Percentiles rank a stretch among this genome's conserved stretches.
Evolutionary conservation across 2,329 filamentous ascomycete species (phyloP).

Genomic region (Periconia macrospinosa): DNA sequence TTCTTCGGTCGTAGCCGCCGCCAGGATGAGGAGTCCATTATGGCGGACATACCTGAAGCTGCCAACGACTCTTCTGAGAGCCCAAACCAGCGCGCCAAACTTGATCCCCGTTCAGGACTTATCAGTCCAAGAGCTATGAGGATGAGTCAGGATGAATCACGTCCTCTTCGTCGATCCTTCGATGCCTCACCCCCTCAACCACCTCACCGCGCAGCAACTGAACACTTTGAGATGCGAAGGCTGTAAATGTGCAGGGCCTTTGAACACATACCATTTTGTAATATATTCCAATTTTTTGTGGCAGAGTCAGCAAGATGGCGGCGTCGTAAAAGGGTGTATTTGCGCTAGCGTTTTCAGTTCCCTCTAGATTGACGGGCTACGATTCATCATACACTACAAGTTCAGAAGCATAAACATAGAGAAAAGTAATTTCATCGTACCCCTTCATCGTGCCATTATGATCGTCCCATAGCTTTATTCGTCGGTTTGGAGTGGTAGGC

Average conservation of each 20-base stretch:
- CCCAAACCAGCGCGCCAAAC: conserved; percentile 34
- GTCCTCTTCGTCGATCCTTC: conserved; percentile 22
- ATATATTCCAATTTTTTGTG: not conserved
- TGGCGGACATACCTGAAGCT: conserved; percentile 50
- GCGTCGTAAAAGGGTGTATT: not conserved
- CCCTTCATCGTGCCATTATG: too few species aligned
- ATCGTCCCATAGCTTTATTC: too few species aligned
- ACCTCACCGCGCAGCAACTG: conserved; percentile 30
- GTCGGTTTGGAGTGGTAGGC: too few species aligned
- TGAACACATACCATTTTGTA: not conserved
- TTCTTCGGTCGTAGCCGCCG: conserved; percentile 58
- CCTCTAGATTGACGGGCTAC: not conserved
- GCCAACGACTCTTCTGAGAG: conserved; percentile 19
- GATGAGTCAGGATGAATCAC: conserved; percentile 22
- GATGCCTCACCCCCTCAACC: conserved; percentile 24
- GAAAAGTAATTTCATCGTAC: too few species aligned
- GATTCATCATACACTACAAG: not conserved
- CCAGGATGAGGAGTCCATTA: conserved; percentile 49
- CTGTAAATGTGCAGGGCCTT: conserved; percentile 15
- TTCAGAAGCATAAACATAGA: too few species aligned
- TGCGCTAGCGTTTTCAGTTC: not conserved
- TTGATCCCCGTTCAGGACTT: conserved; percentile 40
- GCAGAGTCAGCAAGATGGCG: not conserved
- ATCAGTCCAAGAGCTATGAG: conserved; percentile 35
- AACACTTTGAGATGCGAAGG: conserved; percentile 38